phyloP scores from a whole-genome alignment of 2,329 filamentous ascomycete genomes.

The Clonostachys rhizophaga region DNA sequence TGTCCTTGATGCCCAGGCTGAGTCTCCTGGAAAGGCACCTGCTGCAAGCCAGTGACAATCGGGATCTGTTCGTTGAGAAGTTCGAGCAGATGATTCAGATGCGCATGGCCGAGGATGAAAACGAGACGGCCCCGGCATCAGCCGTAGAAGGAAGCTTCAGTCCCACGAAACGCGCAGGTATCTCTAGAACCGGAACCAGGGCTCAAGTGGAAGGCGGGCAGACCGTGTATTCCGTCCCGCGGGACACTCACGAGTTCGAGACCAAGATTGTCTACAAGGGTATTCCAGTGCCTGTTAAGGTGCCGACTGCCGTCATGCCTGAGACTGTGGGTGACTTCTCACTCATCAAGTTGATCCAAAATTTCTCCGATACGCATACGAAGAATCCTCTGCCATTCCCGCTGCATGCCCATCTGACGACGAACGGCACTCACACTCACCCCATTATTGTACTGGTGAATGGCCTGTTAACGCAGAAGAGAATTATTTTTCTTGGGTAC shows the following conservation, averaged over 20 bases:
- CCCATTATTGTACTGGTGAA: slow-evolving; percentile 94
- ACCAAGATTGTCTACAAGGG: slow-evolving; percentile 94
- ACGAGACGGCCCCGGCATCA: slow-evolving; percentile 31
- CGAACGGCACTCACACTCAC: slow-evolving; percentile 83
- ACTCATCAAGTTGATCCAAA: slow-evolving; percentile 93
- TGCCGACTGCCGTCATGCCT: slow-evolving; percentile 87
- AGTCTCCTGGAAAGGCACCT: slow-evolving; percentile 81
- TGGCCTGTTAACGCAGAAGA: slow-evolving; percentile 91
- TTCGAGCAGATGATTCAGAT: slow-evolving; percentile 92
- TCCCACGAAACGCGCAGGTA: slow-evolving; percentile 38
- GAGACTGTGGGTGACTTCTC: slow-evolving; percentile 98
- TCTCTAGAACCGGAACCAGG: slow-evolving; percentile 59
- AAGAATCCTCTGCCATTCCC: slow-evolving; percentile 80
- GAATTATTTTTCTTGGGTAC: slow-evolving; percentile 92
- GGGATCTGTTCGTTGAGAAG: slow-evolving; percentile 95
- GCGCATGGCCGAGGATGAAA: slow-evolving; percentile 63
- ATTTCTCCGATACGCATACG: slow-evolving; percentile 80
- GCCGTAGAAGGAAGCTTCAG: slow-evolving; percentile 37
- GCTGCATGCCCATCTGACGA: slow-evolving; percentile 88
- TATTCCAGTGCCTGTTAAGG: slow-evolving; percentile 93
- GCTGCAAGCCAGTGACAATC: slow-evolving; percentile 84
- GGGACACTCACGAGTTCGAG: slow-evolving; percentile 97
- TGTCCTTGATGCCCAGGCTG: slow-evolving; percentile 85
- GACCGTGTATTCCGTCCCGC: slow-evolving; percentile 69
- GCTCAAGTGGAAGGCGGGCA: slow-evolving; percentile 51